Evolutionary conservation across 345 rosid species (phyloP), one percentile per base, ranked within the genome.

Genomic region (Sisymbrium irio): DNA sequence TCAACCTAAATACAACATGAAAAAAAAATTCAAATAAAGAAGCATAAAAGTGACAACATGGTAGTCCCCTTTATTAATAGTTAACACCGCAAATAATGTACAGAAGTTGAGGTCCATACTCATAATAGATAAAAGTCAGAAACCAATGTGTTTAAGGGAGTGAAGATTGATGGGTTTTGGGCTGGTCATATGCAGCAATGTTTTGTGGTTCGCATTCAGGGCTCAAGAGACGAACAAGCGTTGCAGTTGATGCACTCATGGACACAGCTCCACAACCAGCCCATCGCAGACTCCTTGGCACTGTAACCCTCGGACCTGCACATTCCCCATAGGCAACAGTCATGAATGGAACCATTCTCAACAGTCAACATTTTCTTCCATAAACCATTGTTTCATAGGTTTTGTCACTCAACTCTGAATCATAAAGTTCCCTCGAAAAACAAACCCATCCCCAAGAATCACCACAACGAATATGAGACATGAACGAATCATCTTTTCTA

Each of bases 131-230:
- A 47, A 22, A 66, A 37, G 20, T 5, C 36, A 59, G 33, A 28
- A 19, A n/a, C 45, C 50, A 19, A 41, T 30, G 33, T 27, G 32
- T 62, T 64, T 20, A 71, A 70, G 72, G 80, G 13, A 77, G 76
- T 70, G 67, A 64, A 56, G 56, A 17, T 20, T 77, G 75, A 56
- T 61, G 37, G 37, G 61, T 2, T 70, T 71, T 77, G 22, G 39
- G 67, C 8, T 36, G 72, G 69, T 94, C 97, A 74, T 84, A 91
- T 4, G 97, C 97, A 80, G 81, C 92, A 77, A 94, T 88, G 47
- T 91, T 94, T 81, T 89, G 98, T 14, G 96, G 96, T 72, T 94
- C 98, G 47, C 96, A 94, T 80, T 94, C 98, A 14, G 96, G 96
- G 64, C 95, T 89, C 20, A 91, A 84, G 30, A 94, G 90, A 67